Conservation (phyloP, 2,329 filamentous ascomycete species). For the Ophiostoma perfectum region DNA sequence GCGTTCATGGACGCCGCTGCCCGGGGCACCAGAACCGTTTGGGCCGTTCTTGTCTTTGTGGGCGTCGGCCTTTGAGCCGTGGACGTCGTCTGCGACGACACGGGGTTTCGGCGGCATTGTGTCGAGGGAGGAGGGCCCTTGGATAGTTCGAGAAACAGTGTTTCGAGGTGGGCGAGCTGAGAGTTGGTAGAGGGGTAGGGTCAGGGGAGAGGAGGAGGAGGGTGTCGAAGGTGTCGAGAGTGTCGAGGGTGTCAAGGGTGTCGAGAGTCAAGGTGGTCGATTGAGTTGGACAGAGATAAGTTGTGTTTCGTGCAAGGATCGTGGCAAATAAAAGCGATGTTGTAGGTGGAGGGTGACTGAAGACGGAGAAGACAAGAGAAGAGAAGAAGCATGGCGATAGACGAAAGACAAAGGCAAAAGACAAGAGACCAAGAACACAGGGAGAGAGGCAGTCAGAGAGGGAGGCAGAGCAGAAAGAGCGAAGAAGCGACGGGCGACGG, state of each 20-base stretch:
- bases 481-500: neutral
- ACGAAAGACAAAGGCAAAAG: neutral
- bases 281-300: neutral
- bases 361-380: neutral
- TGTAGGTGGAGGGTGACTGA: neutral
- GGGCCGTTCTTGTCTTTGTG: constrained; percentile 44
- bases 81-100: constrained; percentile 22
- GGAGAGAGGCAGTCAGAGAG: neutral
- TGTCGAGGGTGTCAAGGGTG: too few species aligned
- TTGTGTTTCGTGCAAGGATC: too few species aligned
- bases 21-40: constrained; percentile 20
- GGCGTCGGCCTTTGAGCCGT: constrained; percentile 39
- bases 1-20: constrained; percentile 23
- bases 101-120: constrained; percentile 25
- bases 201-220: neutral
- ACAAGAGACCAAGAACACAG: neutral
- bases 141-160: neutral
- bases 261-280: neutral
- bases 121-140: neutral
- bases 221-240: neutral
- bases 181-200: neutral
- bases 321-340: too few species aligned
- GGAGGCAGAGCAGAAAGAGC: neutral
- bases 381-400: neutral
- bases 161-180: neutral